A percentile compares a stretch with the other conserved stretches of the same genome.
Evolutionary conservation across 192 early-diverging fungal species (phyloP).

Genomic region (Coemansia sp.): DNA sequence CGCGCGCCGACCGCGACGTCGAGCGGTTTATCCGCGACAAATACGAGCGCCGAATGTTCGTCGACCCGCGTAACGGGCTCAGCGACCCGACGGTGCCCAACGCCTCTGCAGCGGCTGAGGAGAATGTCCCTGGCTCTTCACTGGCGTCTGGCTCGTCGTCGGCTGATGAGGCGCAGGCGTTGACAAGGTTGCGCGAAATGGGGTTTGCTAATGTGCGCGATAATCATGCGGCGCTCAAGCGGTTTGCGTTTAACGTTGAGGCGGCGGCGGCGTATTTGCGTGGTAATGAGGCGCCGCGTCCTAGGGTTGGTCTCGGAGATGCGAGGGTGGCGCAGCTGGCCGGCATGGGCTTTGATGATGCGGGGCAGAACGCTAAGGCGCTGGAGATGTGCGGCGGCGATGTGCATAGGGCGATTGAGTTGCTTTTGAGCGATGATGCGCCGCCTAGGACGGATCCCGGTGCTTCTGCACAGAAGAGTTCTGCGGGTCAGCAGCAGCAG

Average conservation of each 20-base stretch:
- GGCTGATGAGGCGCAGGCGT: slow-evolving; percentile 30
- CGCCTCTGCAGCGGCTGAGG: not conserved
- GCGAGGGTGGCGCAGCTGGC: slow-evolving; percentile 61
- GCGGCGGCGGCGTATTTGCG: slow-evolving; percentile 69
- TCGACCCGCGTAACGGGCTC: slow-evolving; percentile 42
- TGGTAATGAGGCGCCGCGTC: slow-evolving; percentile 40
- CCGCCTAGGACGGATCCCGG: slow-evolving; percentile 17
- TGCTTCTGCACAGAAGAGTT: slow-evolving; percentile 2
- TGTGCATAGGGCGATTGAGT: slow-evolving; percentile 67
- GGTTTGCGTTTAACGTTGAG: slow-evolving; percentile 69
- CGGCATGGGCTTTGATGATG: slow-evolving; percentile 74
- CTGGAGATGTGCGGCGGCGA: slow-evolving; percentile 71
- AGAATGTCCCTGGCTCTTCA: not conserved
- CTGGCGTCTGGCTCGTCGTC: slow-evolving; percentile 14
- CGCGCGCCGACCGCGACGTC: slow-evolving; percentile 73
- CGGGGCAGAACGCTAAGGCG: slow-evolving; percentile 62
- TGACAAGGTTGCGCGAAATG: slow-evolving; percentile 63
- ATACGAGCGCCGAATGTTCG: slow-evolving; percentile 76
- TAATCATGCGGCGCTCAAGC: slow-evolving; percentile 66
- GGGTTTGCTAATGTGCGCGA: slow-evolving; percentile 77
- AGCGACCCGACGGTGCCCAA: slow-evolving; percentile 30
- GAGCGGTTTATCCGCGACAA: slow-evolving; percentile 90
- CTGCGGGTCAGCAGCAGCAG: not conserved
- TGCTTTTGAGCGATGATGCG: slow-evolving; percentile 48
- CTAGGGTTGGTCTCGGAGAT: slow-evolving; percentile 34